Base-by-base conservation (phyloP, 352 stramenopile species). In the Pythium volutum region DNA sequence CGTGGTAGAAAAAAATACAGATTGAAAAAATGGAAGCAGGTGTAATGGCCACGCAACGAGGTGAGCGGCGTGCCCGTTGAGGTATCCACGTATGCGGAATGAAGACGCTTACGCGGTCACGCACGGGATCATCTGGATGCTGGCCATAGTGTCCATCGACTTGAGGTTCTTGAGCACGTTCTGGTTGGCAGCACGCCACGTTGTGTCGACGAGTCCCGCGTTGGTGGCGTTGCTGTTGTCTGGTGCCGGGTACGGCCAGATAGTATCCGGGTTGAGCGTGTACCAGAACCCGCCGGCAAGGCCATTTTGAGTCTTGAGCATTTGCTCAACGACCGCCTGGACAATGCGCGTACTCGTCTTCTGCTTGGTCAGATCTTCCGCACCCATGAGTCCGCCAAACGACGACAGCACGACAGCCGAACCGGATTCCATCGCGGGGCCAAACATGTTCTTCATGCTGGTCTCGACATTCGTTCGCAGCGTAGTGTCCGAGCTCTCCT, bases 361-460 rank as follows among this genome's bases (percentile, higher is more conserved):
- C 51, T 75, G 76, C 11, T 66, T 41, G 31, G 83, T 89, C 20
- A 56, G 41, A 42, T 95, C 85, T 10, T 80, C 66, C 23, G 70
- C 64, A 27, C 81, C 81, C 43, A 85, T 66, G 22, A 95, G 73
- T 23, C 85, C 83, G n/a, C 85, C 85, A 58, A 95, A 95, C n/a
- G 73, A 88, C 29, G 83, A 93, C 16, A 95, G 57, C 5, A 95
- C 75, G 16, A 91, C 80, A 12, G 85, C 82, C 29, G 77, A 71
- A 20, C 73, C 80, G 1, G 78, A 87, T 39, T 81, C 73, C 23
- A 88, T 77, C 0, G 83, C 73, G 1, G 70, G 54, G 22, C 78
- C 79, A 56, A 91, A 95, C 76, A 88, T 91, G 70, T 90, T 86
- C 64, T 88, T 82, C 81, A 95, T 93, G 64, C 79, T 87, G 27